Conservation (phyloP, 805 yeast species). For the Debaryomyces castellii region DNA sequence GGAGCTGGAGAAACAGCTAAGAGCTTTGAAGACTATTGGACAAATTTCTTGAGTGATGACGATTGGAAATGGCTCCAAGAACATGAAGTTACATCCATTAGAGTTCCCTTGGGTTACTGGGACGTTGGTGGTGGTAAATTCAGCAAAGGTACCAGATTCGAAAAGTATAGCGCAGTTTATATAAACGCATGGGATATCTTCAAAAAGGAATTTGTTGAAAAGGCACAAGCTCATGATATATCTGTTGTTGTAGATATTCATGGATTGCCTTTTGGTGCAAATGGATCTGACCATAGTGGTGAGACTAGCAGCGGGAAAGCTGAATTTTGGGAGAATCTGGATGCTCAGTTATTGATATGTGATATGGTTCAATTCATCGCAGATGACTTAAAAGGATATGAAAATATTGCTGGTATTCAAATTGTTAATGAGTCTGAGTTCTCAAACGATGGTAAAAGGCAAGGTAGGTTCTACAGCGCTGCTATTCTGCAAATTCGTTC, state of each 20-base stretch:
- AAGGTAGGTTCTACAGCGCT: conserved; percentile 59
- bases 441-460: conserved; percentile 49
- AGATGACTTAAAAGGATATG: conserved; percentile 51
- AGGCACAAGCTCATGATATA: conserved; percentile 62
- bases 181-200: conserved; percentile 69
- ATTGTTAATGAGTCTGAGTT: conserved; percentile 82
- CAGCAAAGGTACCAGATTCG: conserved; percentile 63
- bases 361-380: conserved; percentile 61
- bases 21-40: conserved; percentile 66
- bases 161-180: conserved; percentile 52
- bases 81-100: conserved; percentile 71
- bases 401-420: conserved; percentile 80
- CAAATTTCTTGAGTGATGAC: conserved; percentile 53
- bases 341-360: conserved; percentile 45
- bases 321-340: conserved; percentile 58
- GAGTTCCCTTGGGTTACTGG: conserved; percentile 95
- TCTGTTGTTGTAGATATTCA: conserved; percentile 83
- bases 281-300: conserved; percentile 83
- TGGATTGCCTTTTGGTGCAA: conserved; percentile 92
- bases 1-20: conserved; percentile 56
- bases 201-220: conserved; percentile 49
- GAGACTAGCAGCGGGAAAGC: conserved; percentile 50
- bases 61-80: conserved; percentile 79
- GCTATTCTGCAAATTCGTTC: conserved; percentile 63
- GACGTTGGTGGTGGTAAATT: conserved; percentile 64